These are phyloP conservation scores for Serendipita vermifera DNA, from an alignment of 768 basidiomycete species.

Conservation along the genomic window DNA sequence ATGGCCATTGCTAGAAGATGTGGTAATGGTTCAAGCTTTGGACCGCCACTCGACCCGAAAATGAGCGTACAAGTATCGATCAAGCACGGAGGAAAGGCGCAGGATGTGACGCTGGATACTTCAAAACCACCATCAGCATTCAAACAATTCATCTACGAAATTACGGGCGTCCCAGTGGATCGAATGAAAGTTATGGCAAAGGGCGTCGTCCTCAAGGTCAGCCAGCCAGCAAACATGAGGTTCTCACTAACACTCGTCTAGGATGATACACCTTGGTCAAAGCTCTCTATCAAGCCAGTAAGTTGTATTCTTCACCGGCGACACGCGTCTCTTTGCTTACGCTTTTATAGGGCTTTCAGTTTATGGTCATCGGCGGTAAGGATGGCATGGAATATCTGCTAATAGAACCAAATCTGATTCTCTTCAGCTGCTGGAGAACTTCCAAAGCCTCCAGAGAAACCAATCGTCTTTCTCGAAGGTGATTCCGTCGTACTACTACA, in stretches of 20 bases:
- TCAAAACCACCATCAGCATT: slow-evolving; percentile 57
- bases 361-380: slow-evolving; percentile 73
- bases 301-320: slow-evolving; percentile 19
- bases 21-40: background rate
- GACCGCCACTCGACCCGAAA: background rate
- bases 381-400: no score
- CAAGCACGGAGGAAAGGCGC: slow-evolving; percentile 78
- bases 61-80: slow-evolving; percentile 73
- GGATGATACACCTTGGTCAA: slow-evolving; percentile 82
- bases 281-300: slow-evolving; percentile 71
- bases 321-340: slow-evolving; percentile 4
- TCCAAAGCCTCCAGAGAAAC: slow-evolving; percentile 72
- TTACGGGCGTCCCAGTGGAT: slow-evolving; percentile 77
- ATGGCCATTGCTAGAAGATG: slow-evolving; percentile 32
- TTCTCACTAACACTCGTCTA: slow-evolving; percentile 22
- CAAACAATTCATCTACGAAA: slow-evolving; percentile 69
- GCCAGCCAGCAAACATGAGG: background rate
- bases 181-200: slow-evolving; percentile 98
- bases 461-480: slow-evolving; percentile 79
- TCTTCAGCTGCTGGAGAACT: slow-evolving; percentile 64
- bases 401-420: no score
- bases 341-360: slow-evolving; percentile 56
- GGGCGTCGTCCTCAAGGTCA: slow-evolving; percentile 76
- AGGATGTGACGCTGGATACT: slow-evolving; percentile 58
- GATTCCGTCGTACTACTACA: slow-evolving; percentile 13